Conservation (phyloP, 169 alveolate species). For the Neospora caninum region DNA sequence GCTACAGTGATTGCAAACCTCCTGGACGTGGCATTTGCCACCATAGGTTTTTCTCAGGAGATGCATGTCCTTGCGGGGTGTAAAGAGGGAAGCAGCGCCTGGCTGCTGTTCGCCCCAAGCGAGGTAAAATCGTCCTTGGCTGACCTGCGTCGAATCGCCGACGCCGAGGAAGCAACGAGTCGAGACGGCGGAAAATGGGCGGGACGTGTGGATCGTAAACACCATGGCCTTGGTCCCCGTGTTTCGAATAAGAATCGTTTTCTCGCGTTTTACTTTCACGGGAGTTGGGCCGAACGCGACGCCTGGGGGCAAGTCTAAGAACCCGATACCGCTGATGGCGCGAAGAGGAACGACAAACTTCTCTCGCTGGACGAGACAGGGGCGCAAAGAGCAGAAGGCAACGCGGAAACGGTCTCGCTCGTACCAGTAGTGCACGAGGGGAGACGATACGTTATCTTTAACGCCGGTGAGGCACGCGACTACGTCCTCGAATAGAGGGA, state of each 20-base stretch:
- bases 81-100: no score
- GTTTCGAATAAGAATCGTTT: conserved; percentile 47
- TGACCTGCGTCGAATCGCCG: conserved; percentile 6
- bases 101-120: neutral
- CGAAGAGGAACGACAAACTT: conserved; percentile 66
- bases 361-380: conserved; percentile 57
- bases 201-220: neutral
- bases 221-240: conserved; percentile 35
- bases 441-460: no score
- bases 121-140: neutral
- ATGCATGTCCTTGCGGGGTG: no score
- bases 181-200: neutral
- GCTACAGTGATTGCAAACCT: neutral
- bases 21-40: no score
- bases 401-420: no score
- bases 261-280: conserved; percentile 54
- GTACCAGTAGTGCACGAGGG: no score
- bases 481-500: no score
- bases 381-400: neutral
- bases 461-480: no score
- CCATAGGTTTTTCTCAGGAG: no score
- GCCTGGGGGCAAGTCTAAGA: conserved; percentile 33
- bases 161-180: neutral
- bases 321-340: conserved; percentile 64
- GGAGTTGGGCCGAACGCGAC: conserved; percentile 46